Conservation (phyloP, 805 yeast genomes). For the Pichia phayaonensis region DNA sequence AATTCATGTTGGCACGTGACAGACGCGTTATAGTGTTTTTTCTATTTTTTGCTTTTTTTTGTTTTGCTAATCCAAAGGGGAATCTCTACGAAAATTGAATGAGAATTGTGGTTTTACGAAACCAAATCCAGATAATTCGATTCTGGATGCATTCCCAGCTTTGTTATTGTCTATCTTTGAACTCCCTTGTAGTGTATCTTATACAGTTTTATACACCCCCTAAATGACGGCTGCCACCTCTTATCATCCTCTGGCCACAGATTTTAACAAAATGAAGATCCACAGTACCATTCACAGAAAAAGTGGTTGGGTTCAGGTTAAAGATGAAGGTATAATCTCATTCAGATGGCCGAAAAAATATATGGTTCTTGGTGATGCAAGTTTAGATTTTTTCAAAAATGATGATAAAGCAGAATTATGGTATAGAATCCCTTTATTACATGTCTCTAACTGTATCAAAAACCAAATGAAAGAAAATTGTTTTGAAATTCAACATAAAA, state of each 20-base stretch:
- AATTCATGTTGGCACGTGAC: too few relatives aligned
- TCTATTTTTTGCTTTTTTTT: too few relatives aligned
- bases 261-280: conserved; percentile 16
- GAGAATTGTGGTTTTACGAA: too few relatives aligned
- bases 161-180: too few relatives aligned
- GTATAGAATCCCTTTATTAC: conserved; percentile 46
- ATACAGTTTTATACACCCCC: too few relatives aligned
- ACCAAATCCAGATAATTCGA: too few relatives aligned
- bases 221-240: neutral
- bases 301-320: conserved; percentile 85
- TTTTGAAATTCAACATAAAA: conserved; percentile 64
- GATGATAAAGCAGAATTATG: conserved; percentile 47
- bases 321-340: conserved; percentile 84
- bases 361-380: conserved; percentile 68
- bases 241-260: neutral
- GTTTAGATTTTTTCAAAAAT: conserved; percentile 64
- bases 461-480: conserved; percentile 70
- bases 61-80: too few relatives aligned
- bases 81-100: too few relatives aligned
- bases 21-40: too few relatives aligned
- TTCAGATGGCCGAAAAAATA: conserved; percentile 91
- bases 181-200: too few relatives aligned
- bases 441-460: conserved; percentile 56
- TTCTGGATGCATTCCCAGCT: too few relatives aligned
- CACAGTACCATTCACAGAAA: conserved; percentile 31